Evolutionary conservation across 2,329 filamentous ascomycete species (phyloP), one percentile per base, ranked within the genome.

Genomic region (Xylariaceae sp.): DNA sequence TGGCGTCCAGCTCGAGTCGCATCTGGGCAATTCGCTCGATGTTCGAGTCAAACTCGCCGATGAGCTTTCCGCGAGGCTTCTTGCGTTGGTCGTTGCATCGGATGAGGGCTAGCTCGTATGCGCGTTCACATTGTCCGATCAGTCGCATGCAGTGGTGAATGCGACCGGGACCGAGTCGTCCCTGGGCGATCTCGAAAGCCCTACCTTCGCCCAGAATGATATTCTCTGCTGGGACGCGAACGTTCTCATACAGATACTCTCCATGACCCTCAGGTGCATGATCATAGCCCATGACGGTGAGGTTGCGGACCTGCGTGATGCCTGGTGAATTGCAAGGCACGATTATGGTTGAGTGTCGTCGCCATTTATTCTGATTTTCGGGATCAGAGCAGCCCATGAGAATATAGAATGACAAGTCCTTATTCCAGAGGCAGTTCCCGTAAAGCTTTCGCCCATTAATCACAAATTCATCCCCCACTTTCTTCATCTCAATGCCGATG

Each of bases 381-480:
- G 34, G 17, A 22, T 37, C 34, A n/a, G 34, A 37, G 34, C 34
- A 37, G 16, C 34, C 34, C 34, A 37, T 19, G 11, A 37, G 34
- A 37, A 37, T 37, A 19, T 37, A 37, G 17, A 17, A 19, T 15
- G 34, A 19, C 16, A 19, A 19, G 4, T 37, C 17, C 9, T 37
- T 37, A 15, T 37, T 37, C 34, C 15, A 37, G 15, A 37, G 34
- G 34, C 34, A 37, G 34, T 37, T 37, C 24, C 34, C 34, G 17
- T 19, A 17, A 4, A 37, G 19, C 16, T 37, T 37, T 18, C 34
- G n/a, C n/a, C 15, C 34, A 12, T 37, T 37, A 9, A 37, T 37
- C 8, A 37, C 16, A 15, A 19, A 37, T 11, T 37, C 34, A 11
- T 37, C 15, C 3, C 34, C 17, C 15, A n/a, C 34, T n/a, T 19